Conservation (phyloP, 129 eudicot genomes). For the Flaveria linearis region DNA sequence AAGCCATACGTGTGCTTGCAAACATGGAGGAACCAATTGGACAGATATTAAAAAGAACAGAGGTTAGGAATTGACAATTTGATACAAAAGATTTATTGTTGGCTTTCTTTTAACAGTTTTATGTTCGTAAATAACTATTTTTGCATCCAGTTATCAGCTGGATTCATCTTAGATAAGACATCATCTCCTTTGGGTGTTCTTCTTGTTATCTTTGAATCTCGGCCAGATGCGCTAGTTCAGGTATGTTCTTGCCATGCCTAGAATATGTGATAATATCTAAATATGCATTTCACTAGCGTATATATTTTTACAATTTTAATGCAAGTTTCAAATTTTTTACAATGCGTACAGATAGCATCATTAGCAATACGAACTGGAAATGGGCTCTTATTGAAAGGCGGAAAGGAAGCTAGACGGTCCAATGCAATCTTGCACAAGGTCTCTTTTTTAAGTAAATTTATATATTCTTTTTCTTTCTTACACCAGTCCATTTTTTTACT, state of each 20-base stretch:
- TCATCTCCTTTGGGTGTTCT: constrained; percentile 96
- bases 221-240: constrained; percentile 99
- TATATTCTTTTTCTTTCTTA: not conserved
- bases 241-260: constrained; percentile 28
- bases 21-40: constrained; percentile 97
- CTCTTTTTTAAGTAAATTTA: not conserved
- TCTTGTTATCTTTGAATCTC: constrained; percentile 92
- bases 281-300: constrained; percentile 12
- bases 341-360: constrained; percentile 69
- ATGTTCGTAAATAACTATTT: constrained; percentile 1
- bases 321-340: constrained; percentile 7
- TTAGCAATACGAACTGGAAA: constrained; percentile 90
- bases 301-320: not conserved
- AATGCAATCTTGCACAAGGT: constrained; percentile 95
- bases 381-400: constrained; percentile 96
- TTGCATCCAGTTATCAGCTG: constrained; percentile 77
- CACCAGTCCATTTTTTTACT: not conserved
- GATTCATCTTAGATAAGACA: constrained; percentile 75
- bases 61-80: constrained; percentile 48
- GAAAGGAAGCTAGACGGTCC: constrained; percentile 93
- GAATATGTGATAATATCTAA: not conserved
- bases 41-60: constrained; percentile 72
- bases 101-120: not conserved
- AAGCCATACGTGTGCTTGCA: constrained; percentile 86
- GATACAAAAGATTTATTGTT: not conserved